Conservation (phyloP, 2,329 filamentous ascomycete species). For the Harringtonia lauricola region DNA sequence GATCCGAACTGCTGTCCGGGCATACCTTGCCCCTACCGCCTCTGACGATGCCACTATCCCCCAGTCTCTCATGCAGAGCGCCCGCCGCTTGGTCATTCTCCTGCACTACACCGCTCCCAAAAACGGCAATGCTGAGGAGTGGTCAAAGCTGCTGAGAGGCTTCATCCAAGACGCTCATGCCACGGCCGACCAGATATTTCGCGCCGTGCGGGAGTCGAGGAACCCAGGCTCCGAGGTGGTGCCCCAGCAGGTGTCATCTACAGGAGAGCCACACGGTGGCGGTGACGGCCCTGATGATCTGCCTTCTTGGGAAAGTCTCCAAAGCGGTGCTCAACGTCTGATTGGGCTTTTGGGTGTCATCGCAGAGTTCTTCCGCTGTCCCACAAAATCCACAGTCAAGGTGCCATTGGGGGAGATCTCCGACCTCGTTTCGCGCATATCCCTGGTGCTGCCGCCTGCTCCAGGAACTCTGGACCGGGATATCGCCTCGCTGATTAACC, state of each 20-base stretch:
- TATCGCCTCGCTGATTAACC: conserved; percentile 50
- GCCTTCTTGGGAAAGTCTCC: conserved; percentile 64
- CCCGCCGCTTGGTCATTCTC: conserved; percentile 56
- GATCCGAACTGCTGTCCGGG: conserved; percentile 48
- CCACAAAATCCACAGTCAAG: conserved; percentile 54
- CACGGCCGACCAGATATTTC: conserved; percentile 66
- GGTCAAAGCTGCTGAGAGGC: conserved; percentile 54
- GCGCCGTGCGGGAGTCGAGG: conserved; percentile 73
- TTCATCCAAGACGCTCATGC: conserved; percentile 55
- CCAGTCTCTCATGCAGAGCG: conserved; percentile 39
- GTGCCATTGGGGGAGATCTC: conserved; percentile 57
- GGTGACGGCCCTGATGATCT: conserved; percentile 37
- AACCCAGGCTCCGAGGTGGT: conserved; percentile 49
- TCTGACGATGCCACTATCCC: conserved; percentile 39
- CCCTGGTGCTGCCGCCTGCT: conserved; percentile 49
- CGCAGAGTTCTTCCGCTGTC: conserved; percentile 47
- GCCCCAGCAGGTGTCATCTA: conserved; percentile 27
- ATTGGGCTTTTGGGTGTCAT: conserved; percentile 55
- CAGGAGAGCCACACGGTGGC: conserved; percentile 34
- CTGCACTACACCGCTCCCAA: conserved; percentile 75
- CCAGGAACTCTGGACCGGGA: conserved; percentile 27
- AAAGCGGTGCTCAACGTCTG: conserved; percentile 60
- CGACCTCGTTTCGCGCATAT: conserved; percentile 59
- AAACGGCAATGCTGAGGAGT: conserved; percentile 65
- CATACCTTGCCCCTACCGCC: conserved; percentile 53